A percentile compares a stretch with the other conserved stretches of the same genome.
Evolutionary conservation across 495 filamentous ascomycete genomes (phyloP).

Genomic region (Penicillium cataractarum): DNA sequence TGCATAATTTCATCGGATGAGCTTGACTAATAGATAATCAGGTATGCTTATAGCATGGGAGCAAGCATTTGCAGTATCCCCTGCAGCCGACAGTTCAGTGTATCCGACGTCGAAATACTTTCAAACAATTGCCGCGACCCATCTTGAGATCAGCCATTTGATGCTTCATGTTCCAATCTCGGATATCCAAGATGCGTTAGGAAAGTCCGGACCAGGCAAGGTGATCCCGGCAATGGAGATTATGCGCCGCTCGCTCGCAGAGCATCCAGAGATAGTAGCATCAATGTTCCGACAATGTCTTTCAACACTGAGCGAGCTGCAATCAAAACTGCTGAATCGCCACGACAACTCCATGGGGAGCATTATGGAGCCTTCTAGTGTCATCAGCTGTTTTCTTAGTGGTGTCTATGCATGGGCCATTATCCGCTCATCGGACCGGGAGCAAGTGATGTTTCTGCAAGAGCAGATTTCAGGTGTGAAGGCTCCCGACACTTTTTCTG

Average conservation of each 20-base stretch:
- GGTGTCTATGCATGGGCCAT: slow-evolving; percentile 7
- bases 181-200: slow-evolving; percentile 16
- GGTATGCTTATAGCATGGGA: slow-evolving; percentile 7
- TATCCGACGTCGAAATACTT: slow-evolving; percentile 10
- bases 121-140: not conserved
- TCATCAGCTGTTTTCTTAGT: slow-evolving; percentile 15
- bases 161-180: slow-evolving; percentile 14
- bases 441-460: not conserved
- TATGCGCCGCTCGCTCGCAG: not conserved
- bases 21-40: not conserved
- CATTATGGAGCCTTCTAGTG: slow-evolving; percentile 9
- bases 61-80: slow-evolving; percentile 1
- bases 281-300: not conserved
- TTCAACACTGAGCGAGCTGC: not conserved
- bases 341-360: not conserved
- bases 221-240: slow-evolving; percentile 6
- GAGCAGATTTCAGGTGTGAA: not conserved
- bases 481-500: slow-evolving; percentile 2
- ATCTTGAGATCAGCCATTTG: slow-evolving; percentile 6
- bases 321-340: not conserved
- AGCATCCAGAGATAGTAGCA: not conserved
- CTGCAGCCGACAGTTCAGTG: slow-evolving; percentile 1
- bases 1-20: not conserved
- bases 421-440: not conserved
- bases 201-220: slow-evolving; percentile 9